Evolutionary conservation across 164 flowering plant species (phyloP), one percentile per base, ranked within the genome.

Genomic region (Tinospora cordifolia): DNA sequence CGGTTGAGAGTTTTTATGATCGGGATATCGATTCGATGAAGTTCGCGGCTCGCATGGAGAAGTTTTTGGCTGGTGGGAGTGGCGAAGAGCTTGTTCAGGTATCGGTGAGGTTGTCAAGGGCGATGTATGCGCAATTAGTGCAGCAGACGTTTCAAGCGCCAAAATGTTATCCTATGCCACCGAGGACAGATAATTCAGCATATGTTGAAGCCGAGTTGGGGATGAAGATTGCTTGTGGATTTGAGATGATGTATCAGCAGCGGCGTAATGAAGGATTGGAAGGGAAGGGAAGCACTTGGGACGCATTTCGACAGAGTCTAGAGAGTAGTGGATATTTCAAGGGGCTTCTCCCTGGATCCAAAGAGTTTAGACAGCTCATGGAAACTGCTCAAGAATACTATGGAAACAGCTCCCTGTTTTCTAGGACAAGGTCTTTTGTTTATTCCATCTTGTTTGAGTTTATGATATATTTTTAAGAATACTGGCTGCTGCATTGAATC

Each of bases 221-320:
- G 71, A 87, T 94, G 99, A 94, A 94, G 81, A 92, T 94, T 14
- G 84, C 94, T 0, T 92, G 98, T 74, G 99, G 99, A 75, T 87
- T 94, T 26, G 99, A 94, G 81, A 94, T 94, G 98, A 83, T 88
- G 83, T 94, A 94, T 83, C 96, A 88, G 77, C 78, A 70, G 74
- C 83, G 90, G 78, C 74, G 69, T 63, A 75, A 69, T 71, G 83
- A 82, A 38, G 90, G 89, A 17, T 76, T 64, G 60, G 95, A 88
- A 63, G 96, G 88, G 75, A 89, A 80, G 76, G 97, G 93, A 63
- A 82, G 87, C 58, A 75, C 88, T 2, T 90, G 95, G 97, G 88
- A 87, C 27, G 90, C 80, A 62, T 94, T 80, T 69, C 73, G 44
- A 74, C 84, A 83, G 84, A 88, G 83, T 47, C 83, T 92, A 75